Base-by-base conservation (phyloP, 139 green algal species). In the Dunaliella primolecta region DNA sequence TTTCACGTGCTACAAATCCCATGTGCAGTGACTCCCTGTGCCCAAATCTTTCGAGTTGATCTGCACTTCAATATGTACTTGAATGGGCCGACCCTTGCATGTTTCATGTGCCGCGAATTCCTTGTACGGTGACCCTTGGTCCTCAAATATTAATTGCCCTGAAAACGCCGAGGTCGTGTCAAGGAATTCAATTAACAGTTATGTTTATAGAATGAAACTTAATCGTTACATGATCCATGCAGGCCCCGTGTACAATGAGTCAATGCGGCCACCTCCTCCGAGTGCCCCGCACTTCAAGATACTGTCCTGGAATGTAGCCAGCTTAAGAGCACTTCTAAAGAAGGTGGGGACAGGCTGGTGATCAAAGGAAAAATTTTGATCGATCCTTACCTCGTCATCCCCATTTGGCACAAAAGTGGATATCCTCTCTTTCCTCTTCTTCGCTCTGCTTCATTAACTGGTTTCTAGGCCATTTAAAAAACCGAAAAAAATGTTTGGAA, bases 271-370 rank as follows among this genome's bases (percentile, higher is more conserved):
- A 27, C 38, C 84, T 7, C 46, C 64, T 0, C 85, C 37, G 31
- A 81, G 86, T 2, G 77, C 46, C 0, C 76, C 88, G 1, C 77
- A 84, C 2, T 75, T 87, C 32, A 84, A 86, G 21, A 80, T 94
- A 7, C 76, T 96, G 21, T 85, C 57, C 31, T 96, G 93, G 93
- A 96, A 96, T 78, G 93, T 96, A 30, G 91, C 91, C 29, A 90
- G 91, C 36, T 81, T 96, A 80, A 37, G 90, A 7, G 86, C 87
- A 1, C 71, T 96, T n/a, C 84, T 96, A 0, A 93, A 92, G 72
- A 95, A 95, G 90, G 82, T 82, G 23, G 34, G 46, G 0, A 34
- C 56, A 27, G 2, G 46, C 46, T 64, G 46, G 46, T n/a, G n/a
- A n/a, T n/a, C n/a, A n/a, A n/a, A n/a, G n/a, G n/a, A n/a, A n/a